Evolutionary conservation across 2,329 filamentous ascomycete genomes (phyloP).

Genomic region (Beauveria rudraprayagi): DNA sequence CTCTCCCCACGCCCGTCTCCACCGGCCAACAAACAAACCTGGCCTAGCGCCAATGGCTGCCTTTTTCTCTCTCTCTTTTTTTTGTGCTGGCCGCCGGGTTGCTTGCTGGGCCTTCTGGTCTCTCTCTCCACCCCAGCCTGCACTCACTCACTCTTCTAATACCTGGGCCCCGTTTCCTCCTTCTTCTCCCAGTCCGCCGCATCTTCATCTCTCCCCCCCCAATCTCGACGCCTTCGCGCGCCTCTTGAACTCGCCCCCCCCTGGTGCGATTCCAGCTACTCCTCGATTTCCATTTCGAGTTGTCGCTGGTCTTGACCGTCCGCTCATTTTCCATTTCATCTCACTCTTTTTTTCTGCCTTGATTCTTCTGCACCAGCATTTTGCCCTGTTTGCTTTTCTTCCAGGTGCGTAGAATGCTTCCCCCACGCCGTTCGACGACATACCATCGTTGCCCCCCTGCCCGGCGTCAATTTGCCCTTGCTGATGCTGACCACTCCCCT

Average conservation of each 20-base stretch:
- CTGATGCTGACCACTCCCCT: background rate
- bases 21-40: slow-evolving; percentile 7
- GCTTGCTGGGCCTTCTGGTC: background rate
- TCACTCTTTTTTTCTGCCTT: slow-evolving; percentile 18
- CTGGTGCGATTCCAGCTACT: slow-evolving; percentile 52
- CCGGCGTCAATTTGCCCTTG: slow-evolving; percentile 3
- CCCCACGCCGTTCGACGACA: background rate
- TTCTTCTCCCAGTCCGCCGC: slow-evolving; percentile 21
- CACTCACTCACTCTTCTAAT: background rate
- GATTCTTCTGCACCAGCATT: slow-evolving; percentile 17
- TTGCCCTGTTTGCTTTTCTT: slow-evolving; percentile 16
- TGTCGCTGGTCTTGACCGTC: slow-evolving; percentile 54
- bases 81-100: background rate
- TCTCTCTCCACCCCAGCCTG: background rate
- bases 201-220: slow-evolving; percentile 16
- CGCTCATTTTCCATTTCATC: slow-evolving; percentile 40
- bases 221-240: slow-evolving; percentile 12
- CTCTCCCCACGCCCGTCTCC: slow-evolving; percentile 2
- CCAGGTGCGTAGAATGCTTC: slow-evolving; percentile 11
- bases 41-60: slow-evolving; percentile 1
- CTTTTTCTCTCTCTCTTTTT: background rate
- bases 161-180: slow-evolving; percentile 20
- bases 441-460: background rate
- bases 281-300: slow-evolving; percentile 33
- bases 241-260: slow-evolving; percentile 16